Base-by-base conservation (phyloP, 2,329 filamentous ascomycete species). In the Pseudogymnoascus sp. region DNA sequence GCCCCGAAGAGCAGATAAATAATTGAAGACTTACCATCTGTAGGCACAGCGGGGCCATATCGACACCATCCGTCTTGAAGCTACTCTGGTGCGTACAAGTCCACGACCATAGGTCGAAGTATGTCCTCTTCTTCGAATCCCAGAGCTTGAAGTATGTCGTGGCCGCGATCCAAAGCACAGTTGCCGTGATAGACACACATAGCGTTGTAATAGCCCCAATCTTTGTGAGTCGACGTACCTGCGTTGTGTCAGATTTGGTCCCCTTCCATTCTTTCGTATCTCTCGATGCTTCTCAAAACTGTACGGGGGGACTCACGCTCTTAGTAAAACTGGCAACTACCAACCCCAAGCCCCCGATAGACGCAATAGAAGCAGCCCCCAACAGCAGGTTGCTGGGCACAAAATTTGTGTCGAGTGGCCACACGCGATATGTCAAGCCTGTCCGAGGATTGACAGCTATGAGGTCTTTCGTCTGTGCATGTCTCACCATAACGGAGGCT, bases 81-180 rank as follows among this genome's bases (percentile, higher is more conserved):
- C 13, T 57, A 34, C 8, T 36, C 28, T 57, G n/a, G 4, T 57
- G 28, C 1, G 51, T 57, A 8, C 51, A 57, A 14, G 51, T 34
- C 51, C 51, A 57, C 11, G 51, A 57, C 51, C 51, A 57, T 4
- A 57, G 28, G 16, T 57, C 51, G 28, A 57, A 57, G n/a, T 36
- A 57, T 34, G 51, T 57, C 16, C 28, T 57, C 51, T 36, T 57
- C n/a, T 57, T 36, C 10, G 51, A 57, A 57, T 57, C 51, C 51
- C 51, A 57, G 16, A 57, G 51, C 16, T 57, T 57, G 6, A 13
- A 57, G 28, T 57, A 57, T 57, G 51, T 14, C 6, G 51, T 57
- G n/a, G 51, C 51, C 16, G 51, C 51, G 10, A 57, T 36, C 51
- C 51, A 57, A 57, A 57, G 51, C 4, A 36, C 28, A 57, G 51